Base-by-base conservation (phyloP, 495 filamentous ascomycete species). In the Echria macrotheca region DNA sequence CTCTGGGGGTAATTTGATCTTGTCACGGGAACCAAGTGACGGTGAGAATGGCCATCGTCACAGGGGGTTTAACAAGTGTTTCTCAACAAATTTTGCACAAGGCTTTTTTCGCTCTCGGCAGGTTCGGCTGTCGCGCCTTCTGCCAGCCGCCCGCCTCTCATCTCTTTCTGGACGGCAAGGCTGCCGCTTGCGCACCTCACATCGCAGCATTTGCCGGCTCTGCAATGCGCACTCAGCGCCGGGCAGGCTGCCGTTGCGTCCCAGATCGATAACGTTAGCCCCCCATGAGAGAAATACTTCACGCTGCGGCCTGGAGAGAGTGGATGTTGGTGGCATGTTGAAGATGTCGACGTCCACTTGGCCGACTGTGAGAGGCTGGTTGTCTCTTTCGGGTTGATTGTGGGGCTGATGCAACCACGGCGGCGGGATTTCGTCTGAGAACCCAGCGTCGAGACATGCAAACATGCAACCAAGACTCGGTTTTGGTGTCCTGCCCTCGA, bases 311-410 rank as follows among this genome's bases (percentile, higher is more conserved):
- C 33, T 37, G 33, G 7, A 6, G 7, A 15, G 38, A 12, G 0
- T 19, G 38, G 15, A 12, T 21, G 21, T 12, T 11, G 31, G 40
- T 45, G 50, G 33, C 35, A 56, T 49, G 28, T 31, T 50, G 32
- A 31, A 43, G n/a, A 22, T 41, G 54, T 43, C 50, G 40, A 40
- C 53, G 54, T 62, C 63, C 58, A 62, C 63, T 56, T 63, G 59
- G 55, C 55, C 29, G 50, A 43, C 25, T 58, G 58, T 66, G 60
- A 66, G 63, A 66, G 63, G 63, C 54, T 53, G 49, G 54, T 19
- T 18, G 21, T 43, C 22, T 29, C 22, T 38, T 48, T 24, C 12
- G 11, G 24, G 15, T 15, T 15, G 24, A 6, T 31, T 45, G 38
- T 25, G 37, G 41, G 46, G 43, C 36, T 46, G 53, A 44, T 48